These are phyloP conservation scores for Phalaenopsis hybrid DNA, from an alignment of 116 monocot genomes.

Conservation along the genomic window DNA sequence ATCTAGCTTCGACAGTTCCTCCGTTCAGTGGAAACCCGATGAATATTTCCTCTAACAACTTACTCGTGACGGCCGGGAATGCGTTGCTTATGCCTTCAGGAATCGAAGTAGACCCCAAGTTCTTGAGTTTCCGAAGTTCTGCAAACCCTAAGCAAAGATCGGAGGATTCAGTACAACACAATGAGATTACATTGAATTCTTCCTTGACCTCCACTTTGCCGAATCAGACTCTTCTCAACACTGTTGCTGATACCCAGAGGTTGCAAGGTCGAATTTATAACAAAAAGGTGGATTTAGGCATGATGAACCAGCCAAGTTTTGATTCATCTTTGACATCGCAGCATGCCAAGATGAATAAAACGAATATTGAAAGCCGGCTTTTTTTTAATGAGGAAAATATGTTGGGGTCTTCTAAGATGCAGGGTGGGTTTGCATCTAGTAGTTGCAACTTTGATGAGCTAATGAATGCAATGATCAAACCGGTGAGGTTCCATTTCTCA, in stretches of 20 bases:
- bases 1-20: constrained; percentile 10
- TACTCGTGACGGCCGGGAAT: constrained; percentile 6
- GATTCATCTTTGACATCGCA: constrained; percentile 10
- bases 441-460: constrained; percentile 49
- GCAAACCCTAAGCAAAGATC: constrained; percentile 10
- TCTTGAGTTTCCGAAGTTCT: constrained; percentile 22
- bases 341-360: constrained; percentile 11
- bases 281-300: constrained; percentile 3
- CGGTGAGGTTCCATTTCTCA: constrained; percentile 19
- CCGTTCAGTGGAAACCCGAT: constrained; percentile 8
- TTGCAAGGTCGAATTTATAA: constrained; percentile 10
- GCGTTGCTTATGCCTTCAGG: constrained; percentile 13
- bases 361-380: constrained; percentile 9
- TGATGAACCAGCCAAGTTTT: constrained; percentile 18
- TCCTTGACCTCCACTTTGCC: constrained; percentile 17
- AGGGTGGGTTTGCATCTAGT: constrained; percentile 32
- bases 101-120: constrained; percentile 17
- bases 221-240: constrained; percentile 9
- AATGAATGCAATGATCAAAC: constrained; percentile 52
- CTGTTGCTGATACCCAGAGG: constrained; percentile 8
- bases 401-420: constrained; percentile 24
- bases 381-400: constrained; percentile 20
- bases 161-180: constrained; percentile 19
- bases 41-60: constrained; percentile 13
- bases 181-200: constrained; percentile 10